phyloP scores from a whole-genome alignment of 805 yeast species.

The Candida tallmaniae region DNA sequence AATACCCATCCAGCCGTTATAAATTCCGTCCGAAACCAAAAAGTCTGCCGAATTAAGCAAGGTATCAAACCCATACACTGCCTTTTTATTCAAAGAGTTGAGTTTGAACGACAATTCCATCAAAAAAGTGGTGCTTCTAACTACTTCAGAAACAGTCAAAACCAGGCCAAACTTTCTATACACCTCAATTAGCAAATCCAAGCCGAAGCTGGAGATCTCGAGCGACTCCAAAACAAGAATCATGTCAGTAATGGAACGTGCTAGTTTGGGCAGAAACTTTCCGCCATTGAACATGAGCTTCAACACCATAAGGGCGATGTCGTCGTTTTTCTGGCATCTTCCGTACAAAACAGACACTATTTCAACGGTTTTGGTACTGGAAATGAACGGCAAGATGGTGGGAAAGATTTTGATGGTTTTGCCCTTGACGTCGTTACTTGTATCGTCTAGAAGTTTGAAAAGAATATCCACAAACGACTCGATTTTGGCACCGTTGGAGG shows the following conservation, averaged over 20 bases:
- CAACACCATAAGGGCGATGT: conserved; percentile 49
- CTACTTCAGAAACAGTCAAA: conserved; percentile 33
- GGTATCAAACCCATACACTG: conserved; percentile 45
- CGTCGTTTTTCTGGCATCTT: conserved; percentile 15
- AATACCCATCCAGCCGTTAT: conserved; percentile 15
- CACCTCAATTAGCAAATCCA: conserved; percentile 58
- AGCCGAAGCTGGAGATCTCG: conserved; percentile 46
- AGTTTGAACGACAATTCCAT: conserved; percentile 35
- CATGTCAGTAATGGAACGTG: conserved; percentile 28
- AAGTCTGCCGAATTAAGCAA: conserved; percentile 17
- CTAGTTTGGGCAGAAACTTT: conserved; percentile 18
- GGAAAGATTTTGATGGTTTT: conserved; percentile 60
- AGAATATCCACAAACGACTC: conserved; percentile 36
- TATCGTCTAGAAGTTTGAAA: conserved; percentile 49
- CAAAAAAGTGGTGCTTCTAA: conserved; percentile 21
- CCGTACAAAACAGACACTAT: conserved; percentile 27
- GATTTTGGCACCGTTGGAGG: conserved; percentile 23
- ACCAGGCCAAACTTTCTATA: conserved; percentile 45
- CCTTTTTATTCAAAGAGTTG: conserved; percentile 39
- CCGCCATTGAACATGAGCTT: conserved; percentile 36
- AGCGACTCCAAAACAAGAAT: conserved; percentile 37
- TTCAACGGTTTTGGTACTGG: conserved; percentile 23
- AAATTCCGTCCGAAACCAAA: conserved; percentile 2
- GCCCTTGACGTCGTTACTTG: conserved; percentile 67
- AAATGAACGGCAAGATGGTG: conserved; percentile 32